A percentile compares a stretch with the other conserved stretches of the same genome.
These are phyloP conservation scores for Yamadazyma akitaensis DNA, from an alignment of 805 yeast genomes.

Conservation along the genomic window DNA sequence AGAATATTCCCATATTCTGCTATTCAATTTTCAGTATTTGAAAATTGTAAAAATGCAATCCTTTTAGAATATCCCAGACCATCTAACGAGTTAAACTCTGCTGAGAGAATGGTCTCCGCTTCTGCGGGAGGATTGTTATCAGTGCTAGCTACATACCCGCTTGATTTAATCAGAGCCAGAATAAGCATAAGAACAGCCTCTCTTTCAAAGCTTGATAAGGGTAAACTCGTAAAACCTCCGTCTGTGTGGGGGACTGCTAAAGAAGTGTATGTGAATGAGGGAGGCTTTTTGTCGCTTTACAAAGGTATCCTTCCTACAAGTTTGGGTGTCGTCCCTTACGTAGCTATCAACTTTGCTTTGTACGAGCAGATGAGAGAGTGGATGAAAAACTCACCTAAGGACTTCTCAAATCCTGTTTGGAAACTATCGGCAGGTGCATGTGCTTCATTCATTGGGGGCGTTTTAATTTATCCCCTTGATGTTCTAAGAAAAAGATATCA, in stretches of 20 bases:
- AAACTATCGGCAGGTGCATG: conserved; percentile 78
- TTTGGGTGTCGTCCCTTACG: conserved; percentile 94
- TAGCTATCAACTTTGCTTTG: conserved; percentile 85
- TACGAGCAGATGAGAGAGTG: conserved; percentile 77
- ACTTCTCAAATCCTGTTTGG: conserved; percentile 46
- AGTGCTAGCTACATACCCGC: conserved; percentile 83
- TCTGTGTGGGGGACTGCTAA: conserved; percentile 60
- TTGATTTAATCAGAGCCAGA: conserved; percentile 88
- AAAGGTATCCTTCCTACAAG: conserved; percentile 90
- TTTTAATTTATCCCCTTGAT: conserved; percentile 88
- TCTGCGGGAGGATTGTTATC: conserved; percentile 77
- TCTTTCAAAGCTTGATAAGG: conserved; percentile 45
- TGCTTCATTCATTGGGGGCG: conserved; percentile 87
- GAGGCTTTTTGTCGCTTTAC: conserved; percentile 75
- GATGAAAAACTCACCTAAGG: conserved; percentile 32
- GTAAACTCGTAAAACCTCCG: conserved; percentile 56
- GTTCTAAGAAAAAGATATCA: conserved; percentile 85
- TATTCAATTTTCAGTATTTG: conserved; percentile 86
- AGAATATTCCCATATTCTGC: conserved; percentile 93
- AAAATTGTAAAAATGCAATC: conserved; percentile 48
- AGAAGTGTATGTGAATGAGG: conserved; percentile 69
- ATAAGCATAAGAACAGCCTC: conserved; percentile 84
- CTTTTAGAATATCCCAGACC: conserved; percentile 17
- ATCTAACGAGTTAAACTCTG: conserved; percentile 40
- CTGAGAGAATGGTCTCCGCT: conserved; percentile 71